phyloP scores from a whole-genome alignment of 2,329 filamentous ascomycete genomes.

The Hymenoscyphus linearis region DNA sequence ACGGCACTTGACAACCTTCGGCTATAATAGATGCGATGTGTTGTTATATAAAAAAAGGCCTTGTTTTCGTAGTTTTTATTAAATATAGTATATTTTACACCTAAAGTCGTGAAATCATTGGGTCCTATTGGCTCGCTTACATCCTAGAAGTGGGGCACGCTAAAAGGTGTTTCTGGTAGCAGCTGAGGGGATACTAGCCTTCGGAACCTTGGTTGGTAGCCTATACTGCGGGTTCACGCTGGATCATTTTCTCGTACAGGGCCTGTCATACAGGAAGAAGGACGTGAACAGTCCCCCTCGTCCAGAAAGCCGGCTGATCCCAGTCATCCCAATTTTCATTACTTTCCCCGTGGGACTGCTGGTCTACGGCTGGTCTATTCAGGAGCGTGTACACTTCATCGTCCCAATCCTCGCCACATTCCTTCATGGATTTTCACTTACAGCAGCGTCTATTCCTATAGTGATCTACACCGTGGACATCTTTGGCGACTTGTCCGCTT shows the following conservation, averaged over 20 bases:
- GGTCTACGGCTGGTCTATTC: constrained; percentile 48
- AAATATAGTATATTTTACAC: no score
- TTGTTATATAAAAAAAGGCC: no score
- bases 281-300: constrained; percentile 54
- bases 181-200: no score
- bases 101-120: no score
- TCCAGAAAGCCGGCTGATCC: constrained; percentile 54
- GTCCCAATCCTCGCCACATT: constrained; percentile 49
- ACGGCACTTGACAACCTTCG: no score
- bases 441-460: constrained; percentile 59
- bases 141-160: no score
- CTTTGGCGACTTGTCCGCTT: constrained; percentile 50
- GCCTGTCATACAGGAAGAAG: constrained; percentile 60
- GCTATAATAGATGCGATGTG: no score
- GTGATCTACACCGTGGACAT: constrained; percentile 61
- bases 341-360: constrained; percentile 55
- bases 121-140: no score
- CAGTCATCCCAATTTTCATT: constrained; percentile 59
- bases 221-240: not conserved
- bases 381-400: constrained; percentile 46
- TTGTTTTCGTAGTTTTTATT: no score
- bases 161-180: no score
- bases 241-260: constrained; percentile 33
- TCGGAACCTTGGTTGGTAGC: constrained; percentile 46
- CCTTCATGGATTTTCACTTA: constrained; percentile 55